Percentiles rank a stretch among this genome's conserved stretches.
phyloP scores from a whole-genome alignment of 1,284 basidiomycete genomes.

The Sanghuangporus weigelae region DNA sequence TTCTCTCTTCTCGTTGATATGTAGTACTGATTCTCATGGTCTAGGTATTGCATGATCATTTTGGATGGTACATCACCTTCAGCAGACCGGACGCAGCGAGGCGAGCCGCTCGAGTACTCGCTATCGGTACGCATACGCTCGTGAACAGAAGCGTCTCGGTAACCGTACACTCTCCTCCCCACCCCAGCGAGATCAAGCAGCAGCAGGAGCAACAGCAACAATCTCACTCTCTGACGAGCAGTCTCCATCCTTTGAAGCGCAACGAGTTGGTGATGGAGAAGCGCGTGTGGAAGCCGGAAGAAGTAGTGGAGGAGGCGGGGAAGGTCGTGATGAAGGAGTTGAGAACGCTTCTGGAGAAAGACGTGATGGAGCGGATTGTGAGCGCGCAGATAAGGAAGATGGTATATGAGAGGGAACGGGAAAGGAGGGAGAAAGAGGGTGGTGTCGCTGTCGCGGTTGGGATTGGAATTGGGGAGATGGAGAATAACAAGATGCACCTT shows the following conservation, averaged over 20 bases:
- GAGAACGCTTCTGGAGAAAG: conserved; percentile 53
- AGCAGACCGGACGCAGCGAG: conserved; percentile 50
- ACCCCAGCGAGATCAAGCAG: neutral
- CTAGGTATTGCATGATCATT: conserved; percentile 63
- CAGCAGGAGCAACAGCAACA: too few relatives aligned
- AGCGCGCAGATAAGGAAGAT: conserved; percentile 50
- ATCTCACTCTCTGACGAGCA: too few relatives aligned
- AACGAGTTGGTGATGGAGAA: neutral
- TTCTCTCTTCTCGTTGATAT: neutral
- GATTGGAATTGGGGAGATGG: neutral
- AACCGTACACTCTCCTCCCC: conserved; percentile 46
- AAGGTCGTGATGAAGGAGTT: conserved; percentile 62
- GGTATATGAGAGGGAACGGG: conserved; percentile 43
- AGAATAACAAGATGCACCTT: conserved; percentile 18
- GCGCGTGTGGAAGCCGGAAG: conserved; percentile 45
- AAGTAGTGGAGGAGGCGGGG: conserved; percentile 57
- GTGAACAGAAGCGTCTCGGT: conserved; percentile 57
- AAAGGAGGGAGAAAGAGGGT: conserved; percentile 25
- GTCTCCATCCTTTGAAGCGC: too few relatives aligned
- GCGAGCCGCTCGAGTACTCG: conserved; percentile 55
- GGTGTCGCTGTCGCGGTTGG: neutral
- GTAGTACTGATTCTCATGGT: neutral
- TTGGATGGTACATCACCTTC: conserved; percentile 70
- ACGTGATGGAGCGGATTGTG: conserved; percentile 64
- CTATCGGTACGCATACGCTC: conserved; percentile 44